These are phyloP conservation scores for Psidium friedrichsthalianum DNA, from an alignment of 345 rosid genomes.

Conservation along the genomic window DNA sequence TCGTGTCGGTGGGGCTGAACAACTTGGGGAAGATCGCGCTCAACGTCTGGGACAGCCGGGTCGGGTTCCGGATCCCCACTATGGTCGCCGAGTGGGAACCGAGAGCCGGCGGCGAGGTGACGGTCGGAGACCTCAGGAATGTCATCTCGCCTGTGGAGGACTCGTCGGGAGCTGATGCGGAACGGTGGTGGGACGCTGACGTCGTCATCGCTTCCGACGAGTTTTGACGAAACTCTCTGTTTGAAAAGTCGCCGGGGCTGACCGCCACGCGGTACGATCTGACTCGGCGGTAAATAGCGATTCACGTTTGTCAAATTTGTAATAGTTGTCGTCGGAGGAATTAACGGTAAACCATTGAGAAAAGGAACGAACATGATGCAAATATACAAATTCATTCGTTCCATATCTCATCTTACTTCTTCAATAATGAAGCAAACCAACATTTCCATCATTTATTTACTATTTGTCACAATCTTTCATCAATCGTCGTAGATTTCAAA, in stretches of 20 bases:
- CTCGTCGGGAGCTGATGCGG: constrained; percentile 26
- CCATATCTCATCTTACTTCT: background rate
- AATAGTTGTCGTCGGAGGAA: background rate
- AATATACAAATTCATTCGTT: background rate
- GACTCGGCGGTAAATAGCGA: background rate
- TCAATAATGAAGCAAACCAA: background rate
- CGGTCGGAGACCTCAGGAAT: constrained; percentile 56
- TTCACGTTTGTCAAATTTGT: background rate
- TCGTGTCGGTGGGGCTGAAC: constrained; percentile 22
- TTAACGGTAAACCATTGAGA: background rate
- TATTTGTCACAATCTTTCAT: background rate
- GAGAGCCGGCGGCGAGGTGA: constrained; percentile 2
- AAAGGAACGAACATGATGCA: background rate
- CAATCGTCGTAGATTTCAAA: background rate
- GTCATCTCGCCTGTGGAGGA: constrained; percentile 27
- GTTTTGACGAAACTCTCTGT: background rate
- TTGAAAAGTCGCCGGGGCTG: background rate
- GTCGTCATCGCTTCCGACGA: constrained; percentile 19
- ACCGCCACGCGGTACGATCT: background rate
- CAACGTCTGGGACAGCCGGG: constrained; percentile 59
- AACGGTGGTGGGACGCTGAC: constrained; percentile 56
- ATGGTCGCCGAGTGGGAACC: constrained; percentile 61
- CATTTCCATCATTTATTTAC: background rate
- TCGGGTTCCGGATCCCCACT: constrained; percentile 26
- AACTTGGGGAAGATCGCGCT: constrained; percentile 14